Conservation (phyloP, 2,329 filamentous ascomycete species). For the Talaromyces sp. region DNA sequence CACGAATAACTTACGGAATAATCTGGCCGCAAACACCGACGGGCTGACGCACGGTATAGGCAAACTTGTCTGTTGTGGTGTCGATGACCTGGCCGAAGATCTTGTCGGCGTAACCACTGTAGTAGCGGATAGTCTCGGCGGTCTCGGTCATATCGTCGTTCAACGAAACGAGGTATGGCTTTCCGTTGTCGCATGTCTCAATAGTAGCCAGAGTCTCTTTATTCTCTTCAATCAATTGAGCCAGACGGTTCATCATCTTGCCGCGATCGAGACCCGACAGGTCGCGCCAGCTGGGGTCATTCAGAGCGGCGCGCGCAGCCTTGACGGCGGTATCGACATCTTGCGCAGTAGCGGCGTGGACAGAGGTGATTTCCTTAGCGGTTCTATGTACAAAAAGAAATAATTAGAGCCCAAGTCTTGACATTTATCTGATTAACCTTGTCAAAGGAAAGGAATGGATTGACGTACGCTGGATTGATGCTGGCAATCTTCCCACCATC, state of each 20-base stretch:
- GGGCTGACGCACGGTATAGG: conserved; percentile 77
- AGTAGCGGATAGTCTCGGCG: conserved; percentile 42
- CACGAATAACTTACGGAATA: conserved; percentile 69
- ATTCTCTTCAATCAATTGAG: conserved; percentile 64
- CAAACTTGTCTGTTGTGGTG: conserved; percentile 72
- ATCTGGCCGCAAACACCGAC: conserved; percentile 78
- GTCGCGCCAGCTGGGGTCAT: conserved; percentile 32
- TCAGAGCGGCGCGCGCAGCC: conserved; percentile 34
- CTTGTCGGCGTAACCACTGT: conserved; percentile 86
- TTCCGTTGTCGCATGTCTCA: conserved; percentile 77
- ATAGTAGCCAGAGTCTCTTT: conserved; percentile 61
- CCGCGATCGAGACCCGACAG: conserved; percentile 59
- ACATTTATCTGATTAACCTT: conserved; percentile 2
- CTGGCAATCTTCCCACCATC: conserved; percentile 40
- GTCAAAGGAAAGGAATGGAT: background rate
- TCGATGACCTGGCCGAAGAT: conserved; percentile 80
- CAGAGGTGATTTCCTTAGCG: conserved; percentile 29
- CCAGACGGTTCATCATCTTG: conserved; percentile 67
- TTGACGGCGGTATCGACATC: conserved; percentile 40
- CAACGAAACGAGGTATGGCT: conserved; percentile 41
- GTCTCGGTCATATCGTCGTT: conserved; percentile 28
- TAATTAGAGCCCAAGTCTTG: conserved; percentile 12
- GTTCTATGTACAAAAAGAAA: background rate
- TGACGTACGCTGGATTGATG: conserved; percentile 36
- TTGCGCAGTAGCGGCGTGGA: conserved; percentile 34